Evolutionary conservation across 768 basidiomycete species (phyloP), one percentile per base, ranked within the genome.

Genomic region (Hygrophoropsis aurantiaca): DNA sequence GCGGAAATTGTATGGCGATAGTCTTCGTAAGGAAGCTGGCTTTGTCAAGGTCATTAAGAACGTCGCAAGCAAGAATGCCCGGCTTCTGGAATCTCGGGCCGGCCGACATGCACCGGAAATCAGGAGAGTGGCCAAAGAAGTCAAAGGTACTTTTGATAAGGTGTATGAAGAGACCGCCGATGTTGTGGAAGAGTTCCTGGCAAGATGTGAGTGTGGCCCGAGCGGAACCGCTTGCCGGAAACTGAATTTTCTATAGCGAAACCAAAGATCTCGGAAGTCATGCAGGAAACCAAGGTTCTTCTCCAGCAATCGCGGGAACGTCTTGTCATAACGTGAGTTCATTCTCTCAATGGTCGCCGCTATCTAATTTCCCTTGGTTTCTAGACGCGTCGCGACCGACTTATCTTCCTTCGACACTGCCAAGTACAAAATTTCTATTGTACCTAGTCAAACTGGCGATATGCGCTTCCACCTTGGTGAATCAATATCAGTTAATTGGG

Each of bases 1-100:
- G 97, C 84, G 81, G 51, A 93, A 91, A 62, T 75, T 98, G 16
- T 99, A 99, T 65, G 95, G 97, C 3, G 84, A 94, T 59, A 84
- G 88, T 11, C 73, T 99, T 11, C 85, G 97, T 53, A 92, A 94
- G 67, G 95, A 98, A 49, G 95, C 94, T 1, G 97, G 97, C 42
- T 89, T 98, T 53, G 91, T 95, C 57, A 97, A 97, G 72, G 94
- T 97, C n/a, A 85, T 99, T 66, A 94, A 94, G 69, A 89, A 78
- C 49, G 91, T 94, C 9, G 94, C 94, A 3, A 84, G 78, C 60
- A 86, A 85, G 71, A 90, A 92, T 51, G 90, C 84, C 0, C 78
- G 79, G 23, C 74, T 87, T 6, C 62, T 95, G 20, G 89, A 91
- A 58, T 80, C 78, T 9, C 79, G 81, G 24, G 89, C 90, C 10